Conservation (phyloP, 2,329 filamentous ascomycete genomes). For the Rhinocladiella mackenziei region DNA sequence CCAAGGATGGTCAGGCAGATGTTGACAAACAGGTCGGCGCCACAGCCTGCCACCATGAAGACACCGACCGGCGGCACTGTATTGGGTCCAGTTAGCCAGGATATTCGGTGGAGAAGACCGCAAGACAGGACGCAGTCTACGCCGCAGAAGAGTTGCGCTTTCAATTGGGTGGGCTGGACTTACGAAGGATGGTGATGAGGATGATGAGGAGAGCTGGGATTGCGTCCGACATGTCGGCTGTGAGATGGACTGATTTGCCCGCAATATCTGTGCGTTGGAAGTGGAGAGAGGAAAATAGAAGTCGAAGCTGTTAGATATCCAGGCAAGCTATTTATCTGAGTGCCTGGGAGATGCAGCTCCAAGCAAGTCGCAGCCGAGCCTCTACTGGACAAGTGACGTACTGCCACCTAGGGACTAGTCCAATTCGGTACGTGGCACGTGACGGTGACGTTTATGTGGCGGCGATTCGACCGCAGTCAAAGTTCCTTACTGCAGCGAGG, state of each 20-base stretch:
- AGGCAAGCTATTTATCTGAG: too few species aligned
- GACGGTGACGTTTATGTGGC: too few species aligned
- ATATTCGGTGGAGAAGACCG: not conserved
- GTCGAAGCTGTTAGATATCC: too few species aligned
- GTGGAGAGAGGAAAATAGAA: not conserved
- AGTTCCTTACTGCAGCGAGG: too few species aligned
- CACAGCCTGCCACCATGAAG: conserved; percentile 88
- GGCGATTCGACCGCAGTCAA: too few species aligned
- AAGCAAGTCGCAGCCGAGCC: too few species aligned
- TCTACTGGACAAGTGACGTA: too few species aligned
- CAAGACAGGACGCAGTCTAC: not conserved
- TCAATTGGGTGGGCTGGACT: conserved; percentile 8
- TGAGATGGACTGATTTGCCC: not conserved
- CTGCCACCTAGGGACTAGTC: too few species aligned
- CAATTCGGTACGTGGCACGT: too few species aligned
- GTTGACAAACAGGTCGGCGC: conserved; percentile 84
- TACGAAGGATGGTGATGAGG: conserved; percentile 30
- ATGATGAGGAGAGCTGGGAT: conserved; percentile 28
- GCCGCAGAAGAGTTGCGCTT: too few species aligned
- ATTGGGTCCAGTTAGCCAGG: conserved; percentile 2
- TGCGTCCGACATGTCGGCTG: conserved; percentile 26
- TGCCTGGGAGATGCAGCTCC: too few species aligned
- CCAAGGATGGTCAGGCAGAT: conserved; percentile 76
- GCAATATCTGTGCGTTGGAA: too few species aligned
- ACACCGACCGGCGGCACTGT: conserved; percentile 76